Evolutionary conservation across 176 grass and related monocot species (phyloP).

Genomic region (Pharus latifolius): DNA sequence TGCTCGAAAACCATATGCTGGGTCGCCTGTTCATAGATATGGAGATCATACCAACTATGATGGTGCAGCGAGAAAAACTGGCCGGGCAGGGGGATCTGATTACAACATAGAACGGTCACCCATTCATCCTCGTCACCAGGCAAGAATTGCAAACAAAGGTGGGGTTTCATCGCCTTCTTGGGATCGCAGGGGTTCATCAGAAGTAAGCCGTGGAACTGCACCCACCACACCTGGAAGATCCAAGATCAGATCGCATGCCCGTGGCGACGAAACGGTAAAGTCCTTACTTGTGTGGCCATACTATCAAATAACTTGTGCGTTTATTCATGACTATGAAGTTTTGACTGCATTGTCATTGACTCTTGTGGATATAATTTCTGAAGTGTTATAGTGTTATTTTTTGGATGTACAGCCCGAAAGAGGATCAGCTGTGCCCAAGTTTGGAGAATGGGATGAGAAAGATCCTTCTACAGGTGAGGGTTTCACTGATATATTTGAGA

Average conservation of each 20-base stretch:
- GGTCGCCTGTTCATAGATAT: slow-evolving; percentile 33
- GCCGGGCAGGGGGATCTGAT: neutral
- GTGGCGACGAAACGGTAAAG: slow-evolving; percentile 55
- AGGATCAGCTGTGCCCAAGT: slow-evolving; percentile 74
- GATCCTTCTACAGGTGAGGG: slow-evolving; percentile 70
- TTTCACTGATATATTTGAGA: slow-evolving; percentile 79
- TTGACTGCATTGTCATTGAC: neutral
- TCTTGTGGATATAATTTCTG: neutral
- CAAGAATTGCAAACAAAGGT: slow-evolving; percentile 42
- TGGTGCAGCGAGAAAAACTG: slow-evolving; percentile 3
- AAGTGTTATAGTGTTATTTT: neutral
- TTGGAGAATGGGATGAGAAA: slow-evolving; percentile 88
- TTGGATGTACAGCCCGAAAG: slow-evolving; percentile 47
- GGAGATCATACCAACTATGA: slow-evolving; percentile 15
- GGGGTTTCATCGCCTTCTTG: slow-evolving; percentile 43
- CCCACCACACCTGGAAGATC: slow-evolving; percentile 43
- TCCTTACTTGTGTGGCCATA: neutral
- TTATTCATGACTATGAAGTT: neutral
- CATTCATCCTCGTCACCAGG: slow-evolving; percentile 41
- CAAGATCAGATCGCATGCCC: slow-evolving; percentile 29
- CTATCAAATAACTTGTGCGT: neutral
- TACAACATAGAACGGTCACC: slow-evolving; percentile 33
- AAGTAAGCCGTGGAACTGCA: slow-evolving; percentile 29
- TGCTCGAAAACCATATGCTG: slow-evolving; percentile 20
- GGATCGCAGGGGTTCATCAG: slow-evolving; percentile 37